A percentile compares a stretch with the other conserved stretches of the same genome.
Conservation (phyloP, 441 rosid species). For the Corymbia calophylla region DNA sequence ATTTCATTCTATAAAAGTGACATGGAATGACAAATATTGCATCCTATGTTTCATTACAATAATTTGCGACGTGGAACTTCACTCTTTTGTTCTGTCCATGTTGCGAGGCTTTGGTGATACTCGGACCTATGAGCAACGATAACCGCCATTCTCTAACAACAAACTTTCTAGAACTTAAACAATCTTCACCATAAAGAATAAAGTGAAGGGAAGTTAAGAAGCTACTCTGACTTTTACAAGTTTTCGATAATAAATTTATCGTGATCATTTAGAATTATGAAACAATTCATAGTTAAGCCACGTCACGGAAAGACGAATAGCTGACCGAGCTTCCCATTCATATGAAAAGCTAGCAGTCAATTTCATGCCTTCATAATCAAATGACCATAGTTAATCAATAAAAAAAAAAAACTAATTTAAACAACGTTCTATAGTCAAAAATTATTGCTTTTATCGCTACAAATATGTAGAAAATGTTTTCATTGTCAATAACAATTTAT, state of each 20-base stretch:
- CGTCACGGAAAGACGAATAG: not conserved
- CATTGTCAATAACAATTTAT: not conserved
- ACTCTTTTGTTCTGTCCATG: not conserved
- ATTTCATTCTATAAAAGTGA: too few relatives aligned
- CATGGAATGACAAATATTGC: too few relatives aligned
- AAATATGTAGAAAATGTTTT: too few relatives aligned
- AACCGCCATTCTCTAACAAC: not conserved
- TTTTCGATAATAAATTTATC: not conserved
- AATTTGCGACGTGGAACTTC: too few relatives aligned
- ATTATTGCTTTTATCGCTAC: accelerated
- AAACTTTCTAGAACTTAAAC: not conserved
- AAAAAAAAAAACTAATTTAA: not conserved
- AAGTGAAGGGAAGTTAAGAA: not conserved
- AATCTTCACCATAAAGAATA: not conserved
- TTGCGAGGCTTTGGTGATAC: not conserved
- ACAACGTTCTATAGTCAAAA: not conserved
- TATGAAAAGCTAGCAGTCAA: not conserved
- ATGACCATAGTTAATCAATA: too few relatives aligned
- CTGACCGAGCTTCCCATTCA: not conserved
- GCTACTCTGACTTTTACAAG: not conserved
- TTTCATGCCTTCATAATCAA: not conserved
- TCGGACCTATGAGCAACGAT: too few relatives aligned
- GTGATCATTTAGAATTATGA: not conserved
- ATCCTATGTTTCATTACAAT: too few relatives aligned
- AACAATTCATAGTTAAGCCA: not conserved